Evolutionary conservation across 352 stramenopile species (phyloP), one percentile per base, ranked within the genome.

Genomic region (Elongisporangium anandrum): DNA sequence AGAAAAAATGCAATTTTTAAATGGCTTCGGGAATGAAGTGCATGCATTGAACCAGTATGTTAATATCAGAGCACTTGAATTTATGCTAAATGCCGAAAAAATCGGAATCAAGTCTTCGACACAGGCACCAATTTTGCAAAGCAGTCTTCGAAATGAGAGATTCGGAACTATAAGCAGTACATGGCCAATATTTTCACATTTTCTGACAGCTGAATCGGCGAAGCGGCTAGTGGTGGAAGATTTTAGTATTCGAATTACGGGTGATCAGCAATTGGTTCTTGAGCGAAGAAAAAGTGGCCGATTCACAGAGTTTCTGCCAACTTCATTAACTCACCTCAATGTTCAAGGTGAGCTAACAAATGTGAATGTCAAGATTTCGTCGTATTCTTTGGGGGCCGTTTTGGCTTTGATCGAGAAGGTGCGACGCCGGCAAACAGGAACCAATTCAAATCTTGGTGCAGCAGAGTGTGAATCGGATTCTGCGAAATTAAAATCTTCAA

Each of bases 11-110:
- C 65, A 70, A 24, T 57, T 63, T 4, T 49, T 77, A 10, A 29
- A n/a, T 45, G 50, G 48, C 9, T 52, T 64, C 39, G 57, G 55
- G 1, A 50, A 61, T 50, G 39, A 21, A 17, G 62, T 85, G 13
- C 70, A 81, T 29, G 72, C 75, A 12, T 70, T 92, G 8, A 81
- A 70, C 54, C 69, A 70, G 48, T 81, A 77, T 52, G 60, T 84
- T 8, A 56, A 60, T 19, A 64, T 77, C 7, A 65, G 63, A 17
- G 71, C 66, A 17, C 52, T 68, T 26, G 63, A 85, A 52, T 68
- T 87, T 56, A 78, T 87, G 65, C n/a, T 85, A n/a, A 90, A 77
- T 58, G 17, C 84, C 6, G 82, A 92, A 56, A 84, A 81, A 39
- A 60, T 92, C 54, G 61, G 59, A 8, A 52, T 85, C 13, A 75